Evolutionary conservation across 2,329 filamentous ascomycete species (phyloP).

Genomic region (Ceratocystis alfenasii): DNA sequence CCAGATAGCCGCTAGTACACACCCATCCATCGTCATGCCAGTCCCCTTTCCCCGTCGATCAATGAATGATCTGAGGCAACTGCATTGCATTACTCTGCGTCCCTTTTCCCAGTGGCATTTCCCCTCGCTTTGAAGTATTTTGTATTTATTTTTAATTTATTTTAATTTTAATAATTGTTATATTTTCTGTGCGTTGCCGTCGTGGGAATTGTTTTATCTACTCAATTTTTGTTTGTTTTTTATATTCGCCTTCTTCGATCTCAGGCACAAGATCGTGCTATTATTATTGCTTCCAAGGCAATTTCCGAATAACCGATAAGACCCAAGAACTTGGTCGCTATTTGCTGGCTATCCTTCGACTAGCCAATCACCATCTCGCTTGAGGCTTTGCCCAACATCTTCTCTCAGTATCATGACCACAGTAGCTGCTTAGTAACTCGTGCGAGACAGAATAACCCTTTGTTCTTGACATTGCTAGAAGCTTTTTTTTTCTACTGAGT

Average conservation of each 20-base stretch:
- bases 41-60: conserved; percentile 3
- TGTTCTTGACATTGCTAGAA: not conserved
- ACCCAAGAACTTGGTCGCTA: no score
- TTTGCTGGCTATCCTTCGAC: not conserved
- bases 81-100: conserved; percentile 9
- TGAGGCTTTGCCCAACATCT: not conserved
- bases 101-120: not conserved
- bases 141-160: not conserved
- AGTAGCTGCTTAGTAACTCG: not conserved
- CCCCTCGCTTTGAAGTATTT: conserved; percentile 5
- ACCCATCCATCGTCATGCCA: not conserved
- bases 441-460: not conserved
- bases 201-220: not conserved
- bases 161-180: not conserved
- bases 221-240: not conserved
- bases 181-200: not conserved
- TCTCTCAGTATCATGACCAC: not conserved
- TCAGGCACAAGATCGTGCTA: not conserved
- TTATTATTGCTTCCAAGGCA: not conserved
- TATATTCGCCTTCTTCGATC: not conserved
- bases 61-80: conserved; percentile 9
- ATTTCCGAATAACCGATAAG: not conserved
- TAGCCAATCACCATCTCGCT: not conserved
- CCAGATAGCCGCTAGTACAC: not conserved
- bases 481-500: not conserved